A percentile compares a stretch with the other conserved stretches of the same genome.
Conservation (phyloP, 2,329 filamentous ascomycete species). For the Metarhizium album region DNA sequence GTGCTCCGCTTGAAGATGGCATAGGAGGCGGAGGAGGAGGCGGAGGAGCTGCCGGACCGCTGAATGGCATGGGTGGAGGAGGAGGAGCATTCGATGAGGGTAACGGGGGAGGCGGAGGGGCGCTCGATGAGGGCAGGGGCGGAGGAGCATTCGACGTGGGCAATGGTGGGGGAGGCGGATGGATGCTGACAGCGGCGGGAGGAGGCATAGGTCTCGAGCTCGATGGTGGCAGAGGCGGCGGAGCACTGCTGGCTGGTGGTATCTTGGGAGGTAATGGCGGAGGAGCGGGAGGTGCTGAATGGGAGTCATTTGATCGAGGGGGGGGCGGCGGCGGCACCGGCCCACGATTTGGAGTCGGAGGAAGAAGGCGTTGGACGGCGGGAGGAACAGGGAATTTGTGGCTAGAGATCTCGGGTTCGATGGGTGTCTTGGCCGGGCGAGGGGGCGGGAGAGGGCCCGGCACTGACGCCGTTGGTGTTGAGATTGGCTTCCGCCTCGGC, state of each 20-base stretch:
- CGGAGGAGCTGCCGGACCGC: slow-evolving; percentile 30
- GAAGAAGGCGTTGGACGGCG: slow-evolving; percentile 59
- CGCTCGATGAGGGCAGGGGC: slow-evolving; percentile 34
- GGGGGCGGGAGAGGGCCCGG: slow-evolving; percentile 26
- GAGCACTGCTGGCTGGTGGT: slow-evolving; percentile 31
- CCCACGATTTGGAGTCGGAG: slow-evolving; percentile 63
- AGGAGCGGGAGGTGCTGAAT: slow-evolving; percentile 20
- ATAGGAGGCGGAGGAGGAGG: slow-evolving; percentile 23
- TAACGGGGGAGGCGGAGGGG: slow-evolving; percentile 24
- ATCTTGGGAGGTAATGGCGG: slow-evolving; percentile 39
- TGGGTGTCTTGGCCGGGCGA: slow-evolving; percentile 54
- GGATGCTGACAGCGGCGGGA: slow-evolving; percentile 29
- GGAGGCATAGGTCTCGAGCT: slow-evolving; percentile 42
- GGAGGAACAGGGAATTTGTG: slow-evolving; percentile 69
- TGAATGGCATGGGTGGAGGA: slow-evolving; percentile 33
- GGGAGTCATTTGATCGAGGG: slow-evolving; percentile 25
- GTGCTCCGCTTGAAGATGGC: slow-evolving; percentile 14
- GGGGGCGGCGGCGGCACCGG: slow-evolving; percentile 63
- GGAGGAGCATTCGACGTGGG: slow-evolving; percentile 30
- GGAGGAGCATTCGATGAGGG: slow-evolving; percentile 20
- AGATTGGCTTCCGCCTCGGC: slow-evolving; percentile 15
- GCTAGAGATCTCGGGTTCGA: slow-evolving; percentile 46
- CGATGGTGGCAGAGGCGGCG: slow-evolving; percentile 40
- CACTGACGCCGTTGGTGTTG: slow-evolving; percentile 6
- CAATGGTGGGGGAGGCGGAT: slow-evolving; percentile 35